Evolutionary conservation across 192 early-diverging fungal genomes (phyloP), one percentile per base, ranked within the genome.

Genomic region (Physocladia obscura): DNA sequence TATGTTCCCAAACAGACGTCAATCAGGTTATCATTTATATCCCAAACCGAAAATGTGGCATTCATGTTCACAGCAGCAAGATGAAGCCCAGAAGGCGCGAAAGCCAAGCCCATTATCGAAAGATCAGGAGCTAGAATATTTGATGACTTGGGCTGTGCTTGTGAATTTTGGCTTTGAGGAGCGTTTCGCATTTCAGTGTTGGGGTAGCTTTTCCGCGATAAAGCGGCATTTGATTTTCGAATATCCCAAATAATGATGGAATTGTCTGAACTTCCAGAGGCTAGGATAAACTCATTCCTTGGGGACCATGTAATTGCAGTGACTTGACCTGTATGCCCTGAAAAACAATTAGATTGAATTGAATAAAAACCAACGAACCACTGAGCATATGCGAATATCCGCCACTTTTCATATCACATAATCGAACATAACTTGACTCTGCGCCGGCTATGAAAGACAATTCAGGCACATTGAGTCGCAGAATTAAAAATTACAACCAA

Each of bases 181-280:
- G n/a, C n/a, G n/a, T n/a, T n/a, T n/a, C n/a, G n/a, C n/a, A n/a
- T n/a, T n/a, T n/a, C n/a, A n/a, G n/a, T n/a, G n/a, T n/a, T n/a
- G n/a, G 6, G 49, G 19, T 26, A 15, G n/a, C 74, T 51, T 74
- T 75, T 75, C 57, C 38, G 34, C n/a, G 76, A 22, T 4, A 96
- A 48, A 26, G 86, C 89, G 4, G 92, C 69, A 19, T 82, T 71
- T 4, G 92, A 83, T 58, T 86, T 88, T 36, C 94, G 86, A 32
- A 94, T 87, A 74, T 97, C 94, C 94, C 94, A 97, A 47, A 94
- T 67, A 13, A 85, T 78, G 2, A 92, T 71, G 1, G 82, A 85
- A 22, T 85, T 84, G 63, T 93, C 91, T 3, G 70, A 74, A 36
- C 91, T 87, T 56, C 91, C 93, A 27, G 93, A 87, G 2, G 85